A percentile compares a stretch with the other conserved stretches of the same genome.
Evolutionary conservation across 768 basidiomycete species (phyloP).

Genomic region (Boletus eberwhitei): DNA sequence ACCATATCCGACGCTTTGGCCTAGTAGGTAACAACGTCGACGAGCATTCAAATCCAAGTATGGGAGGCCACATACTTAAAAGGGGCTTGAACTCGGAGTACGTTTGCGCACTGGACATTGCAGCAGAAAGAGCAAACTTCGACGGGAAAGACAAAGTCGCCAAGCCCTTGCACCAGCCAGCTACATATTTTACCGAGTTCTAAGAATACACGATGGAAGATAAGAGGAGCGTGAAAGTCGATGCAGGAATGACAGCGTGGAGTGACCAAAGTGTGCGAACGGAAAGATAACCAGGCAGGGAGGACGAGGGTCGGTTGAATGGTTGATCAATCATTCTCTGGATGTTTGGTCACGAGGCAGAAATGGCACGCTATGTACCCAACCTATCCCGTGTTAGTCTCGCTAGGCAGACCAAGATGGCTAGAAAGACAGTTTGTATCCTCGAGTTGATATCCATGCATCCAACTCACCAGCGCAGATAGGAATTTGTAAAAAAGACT

Average conservation of each 20-base stretch:
- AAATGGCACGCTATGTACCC: not conserved
- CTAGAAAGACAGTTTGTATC: not conserved
- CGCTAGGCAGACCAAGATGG: not conserved
- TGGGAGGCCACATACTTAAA: constrained; percentile 27
- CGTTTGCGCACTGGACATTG: constrained; percentile 14
- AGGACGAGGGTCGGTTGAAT: not conserved
- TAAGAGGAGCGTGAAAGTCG: not conserved
- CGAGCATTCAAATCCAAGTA: not conserved
- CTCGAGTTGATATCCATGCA: not conserved
- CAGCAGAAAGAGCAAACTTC: not conserved
- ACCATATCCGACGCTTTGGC: constrained; percentile 47
- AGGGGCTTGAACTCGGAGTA: constrained; percentile 41
- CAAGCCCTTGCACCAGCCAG: not conserved
- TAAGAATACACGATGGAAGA: constrained; percentile 1
- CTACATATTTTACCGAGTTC: not conserved
- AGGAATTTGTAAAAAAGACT: not conserved
- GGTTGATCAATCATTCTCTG: not conserved
- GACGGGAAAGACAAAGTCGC: not conserved
- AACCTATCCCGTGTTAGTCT: not conserved
- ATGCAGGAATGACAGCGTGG: not conserved
- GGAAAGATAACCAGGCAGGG: not conserved
- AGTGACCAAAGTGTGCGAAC: constrained; percentile 1
- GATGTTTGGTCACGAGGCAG: not conserved
- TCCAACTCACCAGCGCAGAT: not conserved
- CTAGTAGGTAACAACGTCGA: constrained; percentile 20